Percentiles rank a stretch among this genome's conserved stretches.
Evolutionary conservation across 495 filamentous ascomycete species (phyloP).

Genomic region (Penicillium maclennaniae): DNA sequence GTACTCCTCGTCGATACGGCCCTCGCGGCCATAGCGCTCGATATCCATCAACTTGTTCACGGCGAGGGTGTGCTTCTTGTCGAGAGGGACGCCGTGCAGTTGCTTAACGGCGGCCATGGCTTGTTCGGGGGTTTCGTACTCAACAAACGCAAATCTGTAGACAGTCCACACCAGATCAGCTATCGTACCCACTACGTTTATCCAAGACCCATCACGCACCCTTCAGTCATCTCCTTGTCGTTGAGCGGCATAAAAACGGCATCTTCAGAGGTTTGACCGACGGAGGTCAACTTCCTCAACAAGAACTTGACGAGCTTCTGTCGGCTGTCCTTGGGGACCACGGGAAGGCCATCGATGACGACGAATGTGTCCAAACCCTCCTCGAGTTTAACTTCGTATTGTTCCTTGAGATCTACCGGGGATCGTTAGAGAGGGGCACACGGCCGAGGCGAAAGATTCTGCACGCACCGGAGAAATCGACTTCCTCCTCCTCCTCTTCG

Average conservation of each 20-base stretch:
- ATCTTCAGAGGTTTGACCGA: conserved; percentile 81
- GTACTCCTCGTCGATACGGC: conserved; percentile 87
- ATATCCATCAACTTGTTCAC: conserved; percentile 99
- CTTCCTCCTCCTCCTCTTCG: conserved; percentile 84
- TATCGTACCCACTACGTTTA: neutral
- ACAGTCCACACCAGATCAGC: conserved; percentile 9
- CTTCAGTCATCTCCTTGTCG: conserved; percentile 74
- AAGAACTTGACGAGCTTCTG: conserved; percentile 92
- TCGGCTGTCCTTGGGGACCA: conserved; percentile 76
- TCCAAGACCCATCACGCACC: conserved; percentile 51
- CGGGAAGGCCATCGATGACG: conserved; percentile 87
- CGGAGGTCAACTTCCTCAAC: conserved; percentile 79
- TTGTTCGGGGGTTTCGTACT: conserved; percentile 90
- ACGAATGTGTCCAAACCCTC: conserved; percentile 94
- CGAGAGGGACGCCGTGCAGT: conserved; percentile 77
- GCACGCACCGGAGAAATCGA: conserved; percentile 76
- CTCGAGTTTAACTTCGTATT: conserved; percentile 92
- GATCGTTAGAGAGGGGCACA: conserved; percentile 32
- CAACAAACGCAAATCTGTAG: conserved; percentile 84
- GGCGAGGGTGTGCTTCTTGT: conserved; percentile 89
- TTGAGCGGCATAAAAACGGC: conserved; percentile 88
- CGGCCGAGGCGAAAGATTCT: conserved; percentile 14
- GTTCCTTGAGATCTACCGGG: conserved; percentile 71
- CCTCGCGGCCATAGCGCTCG: conserved; percentile 91
- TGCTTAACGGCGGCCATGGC: conserved; percentile 81